Conservation (phyloP, 345 rosid genomes). For the Isatis tinctoria region DNA sequence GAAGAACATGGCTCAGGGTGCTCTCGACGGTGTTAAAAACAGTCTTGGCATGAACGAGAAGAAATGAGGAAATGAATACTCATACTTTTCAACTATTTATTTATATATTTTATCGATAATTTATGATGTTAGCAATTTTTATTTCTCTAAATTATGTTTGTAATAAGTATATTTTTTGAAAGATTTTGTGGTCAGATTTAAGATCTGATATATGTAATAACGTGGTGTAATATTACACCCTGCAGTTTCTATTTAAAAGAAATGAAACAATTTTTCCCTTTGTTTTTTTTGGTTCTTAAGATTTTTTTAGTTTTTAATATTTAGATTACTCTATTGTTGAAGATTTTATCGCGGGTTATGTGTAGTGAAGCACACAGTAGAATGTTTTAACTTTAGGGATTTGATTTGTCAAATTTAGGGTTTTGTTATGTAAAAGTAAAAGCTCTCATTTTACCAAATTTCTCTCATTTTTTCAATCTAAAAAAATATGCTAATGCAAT, state of each 20-base stretch:
- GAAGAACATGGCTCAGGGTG: slow-evolving; percentile 47
- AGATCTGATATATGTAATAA: slow-evolving; percentile 25
- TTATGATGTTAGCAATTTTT: not conserved
- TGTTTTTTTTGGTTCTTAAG: no score
- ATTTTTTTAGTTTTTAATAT: no score
- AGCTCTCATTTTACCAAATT: no score
- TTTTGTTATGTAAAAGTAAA: no score
- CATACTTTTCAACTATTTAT: not conserved
- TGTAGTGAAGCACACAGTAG: no score
- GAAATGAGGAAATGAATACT: slow-evolving; percentile 19
- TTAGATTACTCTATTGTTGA: no score
- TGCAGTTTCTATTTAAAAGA: not conserved
- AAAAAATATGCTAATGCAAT: no score
- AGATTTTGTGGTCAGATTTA: not conserved
- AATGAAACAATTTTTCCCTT: no score
- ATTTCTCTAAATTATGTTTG: not conserved
- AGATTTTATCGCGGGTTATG: no score
- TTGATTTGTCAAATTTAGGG: no score
- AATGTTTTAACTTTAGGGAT: no score
- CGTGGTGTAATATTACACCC: not conserved
- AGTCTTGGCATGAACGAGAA: slow-evolving; percentile 36
- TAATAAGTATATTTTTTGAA: slow-evolving; percentile 9
- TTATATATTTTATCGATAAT: not conserved
- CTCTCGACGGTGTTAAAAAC: slow-evolving; percentile 35
- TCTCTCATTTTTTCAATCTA: no score